These are phyloP conservation scores for Capsicum chinense DNA, from an alignment of 257 asterid genomes.

Conservation along the genomic window DNA sequence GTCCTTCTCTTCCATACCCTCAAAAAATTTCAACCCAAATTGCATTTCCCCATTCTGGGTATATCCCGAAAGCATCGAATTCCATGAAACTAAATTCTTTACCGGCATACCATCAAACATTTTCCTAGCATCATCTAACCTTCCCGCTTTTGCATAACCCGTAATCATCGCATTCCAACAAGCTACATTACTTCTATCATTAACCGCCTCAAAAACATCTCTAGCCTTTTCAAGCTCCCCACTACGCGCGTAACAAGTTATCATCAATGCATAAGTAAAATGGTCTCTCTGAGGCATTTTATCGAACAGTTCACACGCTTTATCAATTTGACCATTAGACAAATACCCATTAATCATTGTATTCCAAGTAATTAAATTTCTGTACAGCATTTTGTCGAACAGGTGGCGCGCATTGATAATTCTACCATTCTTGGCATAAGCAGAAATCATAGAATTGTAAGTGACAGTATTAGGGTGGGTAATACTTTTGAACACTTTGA, in stretches of 20 bases:
- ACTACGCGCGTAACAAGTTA: slow-evolving; percentile 44
- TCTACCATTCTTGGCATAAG: slow-evolving; percentile 45
- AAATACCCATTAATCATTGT: slow-evolving; percentile 43
- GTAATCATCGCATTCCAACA: slow-evolving; percentile 60
- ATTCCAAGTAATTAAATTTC: slow-evolving; percentile 46
- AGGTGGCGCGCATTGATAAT: slow-evolving; percentile 38
- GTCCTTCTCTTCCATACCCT: slow-evolving; percentile 43
- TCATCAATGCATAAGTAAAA: slow-evolving; percentile 55
- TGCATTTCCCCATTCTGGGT: slow-evolving; percentile 42
- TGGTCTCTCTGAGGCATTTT: slow-evolving; percentile 47
- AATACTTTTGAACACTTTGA: slow-evolving; percentile 37
- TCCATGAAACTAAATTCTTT: slow-evolving; percentile 48
- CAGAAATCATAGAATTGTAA: slow-evolving; percentile 52
- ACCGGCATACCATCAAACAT: slow-evolving; percentile 40
- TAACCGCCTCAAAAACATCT: slow-evolving; percentile 42
- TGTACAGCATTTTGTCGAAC: slow-evolving; percentile 37
- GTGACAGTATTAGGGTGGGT: slow-evolving; percentile 45
- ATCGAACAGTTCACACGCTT: slow-evolving; percentile 48
- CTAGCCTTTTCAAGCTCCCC: slow-evolving; percentile 43
- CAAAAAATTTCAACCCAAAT: slow-evolving; percentile 42
- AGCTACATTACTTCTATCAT: slow-evolving; percentile 41
- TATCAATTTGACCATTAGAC: slow-evolving; percentile 31
- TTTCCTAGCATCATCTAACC: slow-evolving; percentile 42
- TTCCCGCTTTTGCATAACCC: slow-evolving; percentile 45
- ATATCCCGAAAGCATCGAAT: slow-evolving; percentile 47